These are phyloP conservation scores for Phialophora tarda DNA, from an alignment of 2,329 filamentous ascomycete genomes.

Conservation along the genomic window DNA sequence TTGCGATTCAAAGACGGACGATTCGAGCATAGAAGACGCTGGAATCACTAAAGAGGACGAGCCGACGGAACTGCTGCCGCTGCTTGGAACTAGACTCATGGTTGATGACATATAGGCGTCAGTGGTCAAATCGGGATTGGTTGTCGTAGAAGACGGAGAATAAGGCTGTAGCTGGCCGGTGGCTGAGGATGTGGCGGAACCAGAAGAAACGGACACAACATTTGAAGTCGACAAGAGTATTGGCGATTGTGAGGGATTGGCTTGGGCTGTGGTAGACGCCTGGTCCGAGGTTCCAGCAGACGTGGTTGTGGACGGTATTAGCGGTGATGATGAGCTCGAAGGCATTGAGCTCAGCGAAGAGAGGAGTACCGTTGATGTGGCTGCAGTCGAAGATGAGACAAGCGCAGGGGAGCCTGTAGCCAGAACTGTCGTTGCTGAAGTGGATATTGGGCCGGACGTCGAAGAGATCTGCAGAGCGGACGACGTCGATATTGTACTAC, in stretches of 20 bases:
- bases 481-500: slow-evolving; percentile 4
- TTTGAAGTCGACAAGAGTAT: not conserved
- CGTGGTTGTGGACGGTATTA: not conserved
- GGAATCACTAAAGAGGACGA: not conserved
- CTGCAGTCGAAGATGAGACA: not conserved
- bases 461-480: not conserved
- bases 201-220: not conserved
- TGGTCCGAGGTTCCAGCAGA: not conserved
- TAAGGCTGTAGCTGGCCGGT: not conserved
- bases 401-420: not conserved
- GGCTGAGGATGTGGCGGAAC: not conserved
- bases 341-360: not conserved
- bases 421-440: not conserved
- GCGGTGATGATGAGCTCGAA: not conserved
- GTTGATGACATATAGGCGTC: not conserved
- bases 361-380: too few species aligned
- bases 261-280: not conserved
- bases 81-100: not conserved
- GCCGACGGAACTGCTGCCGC: not conserved
- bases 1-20: not conserved
- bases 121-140: not conserved
- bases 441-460: slow-evolving; percentile 1
- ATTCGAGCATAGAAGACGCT: not conserved
- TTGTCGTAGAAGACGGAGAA: not conserved
- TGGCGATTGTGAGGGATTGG: not conserved